Base-by-base conservation (phyloP, 306 rosid species). In the Glycyrrhiza uralensis region DNA sequence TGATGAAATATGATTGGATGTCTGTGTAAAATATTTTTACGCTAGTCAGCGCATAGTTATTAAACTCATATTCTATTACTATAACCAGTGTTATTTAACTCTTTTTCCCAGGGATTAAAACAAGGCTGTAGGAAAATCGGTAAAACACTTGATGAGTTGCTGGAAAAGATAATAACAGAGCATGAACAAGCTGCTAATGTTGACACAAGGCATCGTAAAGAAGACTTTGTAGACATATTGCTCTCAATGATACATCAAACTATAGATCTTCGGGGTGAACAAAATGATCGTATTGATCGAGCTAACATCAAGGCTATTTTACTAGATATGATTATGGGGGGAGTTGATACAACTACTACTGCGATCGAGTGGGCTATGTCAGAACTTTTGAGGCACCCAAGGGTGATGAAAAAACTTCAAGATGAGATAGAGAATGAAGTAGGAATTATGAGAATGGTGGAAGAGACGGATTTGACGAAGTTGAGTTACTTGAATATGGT, bases 341-440 rank as follows among this genome's bases (percentile, higher is more conserved):
- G 84, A 39, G 14, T 44, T 77, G 63, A 79, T 22, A 33, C 82
- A 7, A 1, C 69, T 67, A 49, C 74, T 1, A 52, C 24, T 0
- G 10, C 14, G 0, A 11, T 80, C 0, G 66, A 66, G 3, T 86
- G 90, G 90, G 61, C 35, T 8, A 12, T 86, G 2, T 66, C 90
- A 0, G 82, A 80, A 17, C 82, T 86, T 1, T 4, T 22, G 6
- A 74, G 45, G 54, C 66, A 86, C 68, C 85, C 82, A 0, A 63
- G 54, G 22, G 77, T 74, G 8, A 80, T 76, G 85, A 76, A 68
- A 28, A 26, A n/a, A 5, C 74, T 81, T 20, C 87, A 86, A 56
- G 17, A 75, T 20, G 84, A 71, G 71, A 23, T 86, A 6, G 19
- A 24, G 1, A 42, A 0, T 47, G 76, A 66, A 17, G 57, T 83